Conservation (phyloP, 2,329 filamentous ascomycete genomes). For the Magnaporthiopsis incrustans region DNA sequence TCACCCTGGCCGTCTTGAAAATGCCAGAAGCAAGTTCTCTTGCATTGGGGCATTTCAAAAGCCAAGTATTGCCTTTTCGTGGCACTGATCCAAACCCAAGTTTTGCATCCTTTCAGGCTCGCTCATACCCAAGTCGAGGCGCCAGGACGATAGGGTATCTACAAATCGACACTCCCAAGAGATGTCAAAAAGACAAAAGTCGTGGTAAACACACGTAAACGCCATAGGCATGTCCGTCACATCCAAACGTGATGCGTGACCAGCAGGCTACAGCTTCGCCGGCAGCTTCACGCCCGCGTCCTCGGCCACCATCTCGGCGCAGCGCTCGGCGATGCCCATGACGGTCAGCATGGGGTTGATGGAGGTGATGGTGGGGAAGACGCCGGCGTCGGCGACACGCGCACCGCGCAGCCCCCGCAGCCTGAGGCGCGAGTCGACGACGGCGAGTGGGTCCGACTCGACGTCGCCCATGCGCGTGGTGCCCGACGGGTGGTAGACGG, state of each 20-base stretch:
- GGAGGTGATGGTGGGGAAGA: constrained; percentile 25
- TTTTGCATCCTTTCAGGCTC: not conserved
- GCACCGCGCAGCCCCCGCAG: constrained; percentile 17
- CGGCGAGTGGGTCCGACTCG: constrained; percentile 58
- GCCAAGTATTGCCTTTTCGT: no score
- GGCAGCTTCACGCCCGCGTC: constrained; percentile 43
- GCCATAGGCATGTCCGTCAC: not conserved
- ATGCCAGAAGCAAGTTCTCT: no score
- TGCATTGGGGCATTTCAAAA: no score
- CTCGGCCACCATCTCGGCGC: constrained; percentile 73
- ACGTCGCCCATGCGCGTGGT: constrained; percentile 11
- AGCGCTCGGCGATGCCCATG: constrained; percentile 72
- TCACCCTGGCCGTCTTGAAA: no score
- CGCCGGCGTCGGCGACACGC: constrained; percentile 20
- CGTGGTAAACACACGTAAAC: not conserved
- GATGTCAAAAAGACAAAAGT: not conserved
- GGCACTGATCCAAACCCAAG: not conserved
- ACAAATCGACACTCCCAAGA: not conserved
- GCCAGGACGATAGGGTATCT: not conserved
- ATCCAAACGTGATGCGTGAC: no score
- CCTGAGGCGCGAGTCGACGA: constrained; percentile 29
- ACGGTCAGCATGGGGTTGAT: constrained; percentile 92
- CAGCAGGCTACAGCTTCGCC: constrained; percentile 9
- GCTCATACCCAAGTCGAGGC: not conserved
- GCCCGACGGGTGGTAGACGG: constrained; percentile 65